Evolutionary conservation across 2,329 filamentous ascomycete species (phyloP), one percentile per base, ranked within the genome.

Genomic region (Fusarium scirpi): DNA sequence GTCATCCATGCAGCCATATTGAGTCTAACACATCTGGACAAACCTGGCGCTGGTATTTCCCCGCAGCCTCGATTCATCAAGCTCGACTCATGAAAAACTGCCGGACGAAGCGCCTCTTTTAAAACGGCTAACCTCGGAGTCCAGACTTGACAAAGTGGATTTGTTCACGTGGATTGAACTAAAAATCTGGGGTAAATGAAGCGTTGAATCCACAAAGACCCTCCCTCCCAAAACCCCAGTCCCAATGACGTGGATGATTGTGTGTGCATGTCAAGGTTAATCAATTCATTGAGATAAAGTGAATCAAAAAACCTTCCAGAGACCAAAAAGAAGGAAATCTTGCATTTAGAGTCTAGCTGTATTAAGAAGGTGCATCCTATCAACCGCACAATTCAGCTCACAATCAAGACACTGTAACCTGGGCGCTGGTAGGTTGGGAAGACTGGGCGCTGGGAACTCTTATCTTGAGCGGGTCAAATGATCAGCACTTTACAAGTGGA

Each of bases 301-400:
- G 41, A 44, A 44, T 44, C 34, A 29, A 22, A 53, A 53, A 53
- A 53, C 49, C 49, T 53, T 53, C 49, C 24, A 53, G n/a, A 53
- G 49, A 53, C 43, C 13, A 53, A 53, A 53, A 53, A 43, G 49
- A 53, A 53, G 49, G 49, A 43, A 41, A 29, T 18, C 34, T 1
- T 53, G 49, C 49, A 52, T 40, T 6, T 6, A 12, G 24, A 38
- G 34, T 38, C 24, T 40, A 16, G 24, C 49, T 43, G 34, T 18
- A 53, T 41, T 20, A 43, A 53, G 49, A 53, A 53, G 49, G 49
- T 53, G 24, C 16, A 41, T 5, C 13, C 49, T 52, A 52, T 52
- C 49, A 27, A 41, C 32, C 24, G 34, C 24, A 9, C 27, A 53
- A 12, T 41, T 27, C 32, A 52, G 49, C 49, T 52, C 16, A 11